These are phyloP conservation scores for Primulina huaijiensis DNA, from an alignment of 257 asterid species.

Conservation along the genomic window DNA sequence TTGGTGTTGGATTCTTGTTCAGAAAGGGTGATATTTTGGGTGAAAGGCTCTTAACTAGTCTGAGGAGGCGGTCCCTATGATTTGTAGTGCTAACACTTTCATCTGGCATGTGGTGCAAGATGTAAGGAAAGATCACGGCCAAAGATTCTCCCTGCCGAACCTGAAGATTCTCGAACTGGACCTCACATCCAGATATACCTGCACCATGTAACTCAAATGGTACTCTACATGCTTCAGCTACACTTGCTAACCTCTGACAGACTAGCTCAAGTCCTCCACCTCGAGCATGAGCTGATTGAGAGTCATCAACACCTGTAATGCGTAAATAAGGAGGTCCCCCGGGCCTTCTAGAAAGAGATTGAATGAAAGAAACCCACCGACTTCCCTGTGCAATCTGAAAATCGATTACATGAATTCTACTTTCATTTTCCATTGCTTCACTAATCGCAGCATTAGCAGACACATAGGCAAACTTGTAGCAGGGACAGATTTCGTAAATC, in stretches of 20 bases:
- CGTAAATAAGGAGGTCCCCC: slow-evolving; percentile 35
- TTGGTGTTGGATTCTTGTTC: slow-evolving; percentile 41
- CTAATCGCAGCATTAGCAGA: slow-evolving; percentile 37
- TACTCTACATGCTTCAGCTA: slow-evolving; percentile 27
- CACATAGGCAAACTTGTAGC: slow-evolving; percentile 35
- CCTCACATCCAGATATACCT: slow-evolving; percentile 26
- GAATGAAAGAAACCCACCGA: slow-evolving; percentile 35
- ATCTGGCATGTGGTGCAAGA: slow-evolving; percentile 37
- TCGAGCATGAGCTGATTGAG: slow-evolving; percentile 23
- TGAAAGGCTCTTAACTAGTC: slow-evolving; percentile 30
- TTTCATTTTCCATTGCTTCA: slow-evolving; percentile 35
- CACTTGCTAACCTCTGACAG: slow-evolving; percentile 23
- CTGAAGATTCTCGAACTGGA: slow-evolving; percentile 17
- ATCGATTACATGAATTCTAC: slow-evolving; percentile 29
- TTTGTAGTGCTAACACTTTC: slow-evolving; percentile 33
- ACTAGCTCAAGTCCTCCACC: slow-evolving; percentile 32
- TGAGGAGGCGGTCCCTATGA: slow-evolving; percentile 34
- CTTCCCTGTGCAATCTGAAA: slow-evolving; percentile 35
- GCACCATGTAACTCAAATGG: slow-evolving; percentile 32
- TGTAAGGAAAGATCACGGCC: slow-evolving; percentile 35
- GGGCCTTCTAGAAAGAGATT: slow-evolving; percentile 30
- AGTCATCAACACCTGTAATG: slow-evolving; percentile 35
- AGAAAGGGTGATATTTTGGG: slow-evolving; percentile 41
- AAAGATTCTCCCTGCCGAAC: slow-evolving; percentile 26
- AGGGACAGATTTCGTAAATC: slow-evolving; percentile 35